phyloP scores from a whole-genome alignment of 1,284 basidiomycete species.

The Athelia psychrophila region DNA sequence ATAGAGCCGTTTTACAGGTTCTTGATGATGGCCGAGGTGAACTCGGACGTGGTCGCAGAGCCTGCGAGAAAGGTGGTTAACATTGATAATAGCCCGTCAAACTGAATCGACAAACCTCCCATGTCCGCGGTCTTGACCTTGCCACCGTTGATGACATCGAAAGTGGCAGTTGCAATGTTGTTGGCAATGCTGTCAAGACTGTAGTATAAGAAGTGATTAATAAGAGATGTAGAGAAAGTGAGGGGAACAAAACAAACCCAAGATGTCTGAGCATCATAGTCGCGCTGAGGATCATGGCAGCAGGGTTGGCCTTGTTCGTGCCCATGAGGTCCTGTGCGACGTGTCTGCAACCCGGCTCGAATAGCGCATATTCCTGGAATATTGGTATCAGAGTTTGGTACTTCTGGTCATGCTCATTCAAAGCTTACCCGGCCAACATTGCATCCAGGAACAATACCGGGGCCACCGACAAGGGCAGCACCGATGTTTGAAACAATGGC shows the following conservation, averaged over 20 bases:
- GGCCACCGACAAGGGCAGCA: slow-evolving; percentile 96
- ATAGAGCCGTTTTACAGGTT: slow-evolving; percentile 39
- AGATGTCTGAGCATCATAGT: slow-evolving; percentile 99
- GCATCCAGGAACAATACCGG: slow-evolving; percentile 97
- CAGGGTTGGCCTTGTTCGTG: slow-evolving; percentile 95
- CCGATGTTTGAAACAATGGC: slow-evolving; percentile 99
- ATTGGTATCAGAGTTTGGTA: slow-evolving; percentile 5
- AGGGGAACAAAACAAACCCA: slow-evolving; percentile 50
- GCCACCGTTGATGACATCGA: slow-evolving; percentile 89
- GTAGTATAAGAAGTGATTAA: slow-evolving; percentile 23
- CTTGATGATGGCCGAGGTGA: slow-evolving; percentile 87
- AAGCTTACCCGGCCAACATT: slow-evolving; percentile 87
- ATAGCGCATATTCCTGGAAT: slow-evolving; percentile 89
- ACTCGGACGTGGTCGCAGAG: slow-evolving; percentile 86
- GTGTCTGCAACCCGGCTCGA: slow-evolving; percentile 98
- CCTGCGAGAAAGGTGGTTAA: slow-evolving; percentile 40
- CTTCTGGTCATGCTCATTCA: slow-evolving; percentile 1
- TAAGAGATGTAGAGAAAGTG: slow-evolving; percentile 1
- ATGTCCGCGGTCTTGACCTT: slow-evolving; percentile 95
- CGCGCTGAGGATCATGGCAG: slow-evolving; percentile 96
- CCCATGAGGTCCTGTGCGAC: slow-evolving; percentile 99
- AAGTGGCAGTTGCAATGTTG: slow-evolving; percentile 90
- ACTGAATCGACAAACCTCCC: slow-evolving; percentile 67
- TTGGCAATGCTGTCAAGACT: slow-evolving; percentile 92
- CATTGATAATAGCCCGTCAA: background rate